Conservation (phyloP, 2,329 filamentous ascomycete species). For the Apiospora koreana region DNA sequence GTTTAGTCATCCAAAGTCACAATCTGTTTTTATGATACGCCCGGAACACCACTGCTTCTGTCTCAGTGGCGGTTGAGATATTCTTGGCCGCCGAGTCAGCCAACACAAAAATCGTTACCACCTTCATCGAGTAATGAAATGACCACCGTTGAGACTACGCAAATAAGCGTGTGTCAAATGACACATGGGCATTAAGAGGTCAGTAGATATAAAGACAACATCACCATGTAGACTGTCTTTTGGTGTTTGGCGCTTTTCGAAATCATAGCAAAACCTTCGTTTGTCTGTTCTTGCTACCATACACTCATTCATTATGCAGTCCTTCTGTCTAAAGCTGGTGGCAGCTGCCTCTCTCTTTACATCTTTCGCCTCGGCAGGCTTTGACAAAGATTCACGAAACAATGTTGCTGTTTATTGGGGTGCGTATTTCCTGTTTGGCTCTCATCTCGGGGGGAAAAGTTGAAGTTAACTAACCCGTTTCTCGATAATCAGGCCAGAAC, state of each 20-base stretch:
- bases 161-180: background rate
- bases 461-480: too few relatives aligned
- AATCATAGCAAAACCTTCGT: background rate
- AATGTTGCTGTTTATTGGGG: constrained; percentile 72
- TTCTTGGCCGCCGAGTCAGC: constrained; percentile 2
- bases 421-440: too few relatives aligned
- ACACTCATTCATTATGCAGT: background rate
- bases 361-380: constrained; percentile 36
- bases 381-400: constrained; percentile 43
- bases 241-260: background rate
- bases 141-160: background rate
- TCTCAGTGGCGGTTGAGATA: background rate
- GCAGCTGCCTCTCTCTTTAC: background rate
- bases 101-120: background rate
- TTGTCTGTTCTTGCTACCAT: background rate
- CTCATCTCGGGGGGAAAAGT: too few relatives aligned
- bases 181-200: background rate
- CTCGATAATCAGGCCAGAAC: too few relatives aligned
- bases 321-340: background rate
- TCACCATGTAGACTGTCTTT: background rate
- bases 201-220: background rate
- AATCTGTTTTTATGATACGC: background rate
- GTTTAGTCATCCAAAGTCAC: background rate
- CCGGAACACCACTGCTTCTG: background rate
- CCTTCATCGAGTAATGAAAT: background rate